These are phyloP conservation scores for Speleostelium caveatum DNA, from an alignment of 78 protist genomes.

Conservation along the genomic window DNA sequence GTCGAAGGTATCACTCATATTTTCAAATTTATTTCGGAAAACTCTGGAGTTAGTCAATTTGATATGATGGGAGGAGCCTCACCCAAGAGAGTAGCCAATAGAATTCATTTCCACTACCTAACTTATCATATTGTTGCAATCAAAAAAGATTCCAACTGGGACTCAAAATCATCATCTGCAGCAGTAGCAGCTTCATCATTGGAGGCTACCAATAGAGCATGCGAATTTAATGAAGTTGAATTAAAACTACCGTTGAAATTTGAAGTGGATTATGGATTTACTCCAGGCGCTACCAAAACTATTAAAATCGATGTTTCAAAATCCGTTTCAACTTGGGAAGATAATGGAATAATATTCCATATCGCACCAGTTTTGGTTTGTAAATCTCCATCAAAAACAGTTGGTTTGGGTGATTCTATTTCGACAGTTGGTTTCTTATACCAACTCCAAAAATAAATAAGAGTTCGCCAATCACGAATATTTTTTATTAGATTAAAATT, in stretches of 20 bases:
- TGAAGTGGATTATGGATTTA: conserved; percentile 56
- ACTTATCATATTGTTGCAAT: conserved; percentile 57
- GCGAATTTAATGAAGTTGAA: conserved; percentile 34
- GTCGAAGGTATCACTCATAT: conserved; percentile 36
- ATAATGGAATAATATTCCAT: conserved; percentile 42
- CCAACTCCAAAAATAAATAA: no score
- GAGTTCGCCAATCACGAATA: no score
- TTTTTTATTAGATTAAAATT: no score
- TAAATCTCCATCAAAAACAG: conserved; percentile 68
- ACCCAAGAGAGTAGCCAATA: not conserved
- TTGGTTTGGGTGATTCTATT: conserved; percentile 82
- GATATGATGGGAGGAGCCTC: conserved; percentile 5
- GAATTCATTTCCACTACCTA: conserved; percentile 81
- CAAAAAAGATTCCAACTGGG: conserved; percentile 1
- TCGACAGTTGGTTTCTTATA: conserved; percentile 72
- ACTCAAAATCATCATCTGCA: not conserved
- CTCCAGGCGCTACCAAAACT: conserved; percentile 39
- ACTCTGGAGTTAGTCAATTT: not conserved
- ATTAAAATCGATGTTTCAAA: conserved; percentile 10
- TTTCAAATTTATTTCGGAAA: not conserved
- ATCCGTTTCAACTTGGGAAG: conserved; percentile 65
- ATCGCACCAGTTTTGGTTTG: conserved; percentile 74
- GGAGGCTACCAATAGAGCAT: conserved; percentile 71
- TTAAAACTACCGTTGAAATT: conserved; percentile 11
- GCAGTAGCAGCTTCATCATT: conserved; percentile 70